Evolutionary conservation across 2,329 filamentous ascomycete species (phyloP).

Genomic region (Diplodia scrobiculata): DNA sequence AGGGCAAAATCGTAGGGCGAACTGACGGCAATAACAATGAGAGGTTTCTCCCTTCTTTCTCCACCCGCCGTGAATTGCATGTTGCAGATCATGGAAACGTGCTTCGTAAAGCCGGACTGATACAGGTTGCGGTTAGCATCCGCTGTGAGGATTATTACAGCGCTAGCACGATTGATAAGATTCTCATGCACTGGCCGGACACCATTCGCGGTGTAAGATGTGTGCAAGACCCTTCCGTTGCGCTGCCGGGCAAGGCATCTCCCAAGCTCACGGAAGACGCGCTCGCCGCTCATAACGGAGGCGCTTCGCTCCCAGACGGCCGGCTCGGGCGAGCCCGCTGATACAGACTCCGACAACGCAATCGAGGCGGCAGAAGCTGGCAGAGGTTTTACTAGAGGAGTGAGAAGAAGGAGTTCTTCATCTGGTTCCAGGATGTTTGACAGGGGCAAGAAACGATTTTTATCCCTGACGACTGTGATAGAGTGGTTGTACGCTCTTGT

Average conservation of each 20-base stretch:
- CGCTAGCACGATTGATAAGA: constrained; percentile 81
- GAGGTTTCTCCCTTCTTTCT: constrained; percentile 74
- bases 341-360: constrained; percentile 64
- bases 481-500: constrained; percentile 87
- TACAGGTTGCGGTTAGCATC: constrained; percentile 94
- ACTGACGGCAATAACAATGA: constrained; percentile 89
- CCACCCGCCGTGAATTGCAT: constrained; percentile 71
- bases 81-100: constrained; percentile 92
- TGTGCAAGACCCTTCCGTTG: constrained; percentile 84
- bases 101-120: constrained; percentile 92
- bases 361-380: constrained; percentile 83
- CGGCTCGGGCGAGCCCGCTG: constrained; percentile 59
- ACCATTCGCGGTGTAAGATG: constrained; percentile 92
- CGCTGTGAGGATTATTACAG: constrained; percentile 87
- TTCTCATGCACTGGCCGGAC: constrained; percentile 92
- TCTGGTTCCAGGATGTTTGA: constrained; percentile 78
- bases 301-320: constrained; percentile 59
- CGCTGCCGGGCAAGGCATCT: constrained; percentile 82
- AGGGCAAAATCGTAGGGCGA: constrained; percentile 96
- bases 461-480: constrained; percentile 89
- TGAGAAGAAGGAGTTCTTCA: constrained; percentile 86
- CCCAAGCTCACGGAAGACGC: constrained; percentile 87
- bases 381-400: constrained; percentile 87
- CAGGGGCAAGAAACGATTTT: constrained; percentile 79
- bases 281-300: constrained; percentile 84